Evolutionary conservation across 2,329 filamentous ascomycete species (phyloP).

Genomic region (Talaromyces pinophilus): DNA sequence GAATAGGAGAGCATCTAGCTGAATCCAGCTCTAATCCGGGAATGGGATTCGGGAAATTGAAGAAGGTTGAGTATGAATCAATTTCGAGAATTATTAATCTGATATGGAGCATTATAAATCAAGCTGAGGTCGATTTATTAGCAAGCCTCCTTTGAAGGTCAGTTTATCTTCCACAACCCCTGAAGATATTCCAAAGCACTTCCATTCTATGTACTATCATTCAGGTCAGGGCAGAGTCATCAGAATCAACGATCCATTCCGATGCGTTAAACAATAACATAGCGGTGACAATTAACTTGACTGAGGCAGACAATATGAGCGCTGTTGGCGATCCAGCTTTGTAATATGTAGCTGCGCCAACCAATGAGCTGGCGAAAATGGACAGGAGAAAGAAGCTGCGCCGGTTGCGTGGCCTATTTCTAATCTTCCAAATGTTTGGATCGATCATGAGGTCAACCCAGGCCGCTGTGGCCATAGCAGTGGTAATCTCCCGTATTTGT

Average conservation of each 20-base stretch:
- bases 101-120: too few relatives aligned
- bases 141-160: too few relatives aligned
- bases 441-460: not conserved
- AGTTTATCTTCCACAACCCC: too few relatives aligned
- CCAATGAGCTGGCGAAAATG: not conserved
- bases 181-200: not conserved
- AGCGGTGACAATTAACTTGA: not conserved
- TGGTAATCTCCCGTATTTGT: not conserved
- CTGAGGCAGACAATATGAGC: not conserved
- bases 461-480: not conserved
- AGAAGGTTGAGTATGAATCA: too few relatives aligned
- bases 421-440: not conserved
- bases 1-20: too few relatives aligned
- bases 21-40: too few relatives aligned
- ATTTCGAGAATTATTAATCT: too few relatives aligned
- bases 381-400: not conserved
- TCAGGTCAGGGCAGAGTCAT: not conserved
- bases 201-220: not conserved
- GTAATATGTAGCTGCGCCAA: not conserved
- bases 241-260: not conserved
- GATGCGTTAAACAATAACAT: not conserved
- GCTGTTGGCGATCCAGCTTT: not conserved
- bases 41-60: too few relatives aligned
- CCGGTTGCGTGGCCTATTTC: not conserved
- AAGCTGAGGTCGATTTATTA: too few relatives aligned